Evolutionary conservation across 1,139 yeast species (phyloP).

Genomic region (Arxiozyma slooffiae): DNA sequence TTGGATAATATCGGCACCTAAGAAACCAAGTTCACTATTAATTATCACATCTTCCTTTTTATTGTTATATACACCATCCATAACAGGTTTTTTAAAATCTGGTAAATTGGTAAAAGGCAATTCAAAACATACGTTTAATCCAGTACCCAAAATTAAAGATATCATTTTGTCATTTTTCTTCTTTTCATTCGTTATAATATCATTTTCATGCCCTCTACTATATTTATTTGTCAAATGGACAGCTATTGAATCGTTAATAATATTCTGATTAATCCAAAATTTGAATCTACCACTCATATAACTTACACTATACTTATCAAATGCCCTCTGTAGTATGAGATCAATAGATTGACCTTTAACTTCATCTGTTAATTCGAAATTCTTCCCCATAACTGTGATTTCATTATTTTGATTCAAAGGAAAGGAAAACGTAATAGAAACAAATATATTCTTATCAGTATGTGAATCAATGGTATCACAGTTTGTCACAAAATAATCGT

Average conservation of each 20-base stretch:
- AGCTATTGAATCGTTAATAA: constrained; percentile 32
- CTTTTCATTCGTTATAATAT: neutral
- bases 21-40: constrained; percentile 29
- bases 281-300: constrained; percentile 2
- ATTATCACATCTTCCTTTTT: neutral
- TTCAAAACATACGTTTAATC: constrained; percentile 30
- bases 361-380: constrained; percentile 23
- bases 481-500: neutral
- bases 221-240: constrained; percentile 25
- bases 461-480: neutral
- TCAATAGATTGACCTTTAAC: constrained; percentile 13
- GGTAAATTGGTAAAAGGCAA: constrained; percentile 16
- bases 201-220: constrained; percentile 1
- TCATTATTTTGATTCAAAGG: constrained; percentile 25
- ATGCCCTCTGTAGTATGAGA: constrained; percentile 15
- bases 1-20: constrained; percentile 21
- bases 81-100: constrained; percentile 6
- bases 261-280: constrained; percentile 14
- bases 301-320: constrained; percentile 7
- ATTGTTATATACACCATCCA: constrained; percentile 18
- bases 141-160: constrained; percentile 33
- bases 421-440: constrained; percentile 32
- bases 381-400: constrained; percentile 32
- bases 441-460: constrained; percentile 5
- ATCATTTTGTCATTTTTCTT: constrained; percentile 7